Percentiles rank a stretch among this genome's conserved stretches.
Evolutionary conservation across 2,329 filamentous ascomycete genomes (phyloP).

Genomic region (Paraphaeosphaeria sporulosa): DNA sequence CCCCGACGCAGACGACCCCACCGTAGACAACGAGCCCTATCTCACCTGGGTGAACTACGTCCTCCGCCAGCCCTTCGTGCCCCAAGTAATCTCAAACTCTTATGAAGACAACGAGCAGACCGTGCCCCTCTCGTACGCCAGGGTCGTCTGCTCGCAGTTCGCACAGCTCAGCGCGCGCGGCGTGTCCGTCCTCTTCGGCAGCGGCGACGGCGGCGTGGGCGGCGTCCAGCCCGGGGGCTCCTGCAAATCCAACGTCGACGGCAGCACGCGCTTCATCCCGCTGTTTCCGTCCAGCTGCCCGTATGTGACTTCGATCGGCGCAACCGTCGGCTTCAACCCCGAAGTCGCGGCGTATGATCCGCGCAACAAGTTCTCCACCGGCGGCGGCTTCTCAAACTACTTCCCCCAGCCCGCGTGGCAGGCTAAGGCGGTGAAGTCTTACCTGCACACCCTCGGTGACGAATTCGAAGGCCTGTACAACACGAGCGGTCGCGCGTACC

Average conservation of each 20-base stretch:
- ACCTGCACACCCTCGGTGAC: conserved; percentile 50
- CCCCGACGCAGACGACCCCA: conserved; percentile 56
- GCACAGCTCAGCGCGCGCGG: conserved; percentile 72
- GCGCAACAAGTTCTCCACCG: conserved; percentile 29
- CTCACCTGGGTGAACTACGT: conserved; percentile 68
- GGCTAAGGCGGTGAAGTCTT: conserved; percentile 47
- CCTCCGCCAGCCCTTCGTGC: conserved; percentile 63
- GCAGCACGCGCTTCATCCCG: conserved; percentile 63
- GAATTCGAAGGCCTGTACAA: conserved; percentile 49
- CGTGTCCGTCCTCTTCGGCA: conserved; percentile 67
- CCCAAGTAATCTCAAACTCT: conserved; percentile 69
- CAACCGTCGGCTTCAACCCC: conserved; percentile 61
- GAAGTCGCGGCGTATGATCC: conserved; percentile 59
- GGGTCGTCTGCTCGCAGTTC: conserved; percentile 69
- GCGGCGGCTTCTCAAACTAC: conserved; percentile 22
- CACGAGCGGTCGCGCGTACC: conserved; percentile 55
- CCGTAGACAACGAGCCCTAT: conserved; percentile 73
- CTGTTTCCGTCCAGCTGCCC: conserved; percentile 73
- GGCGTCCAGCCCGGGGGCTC: conserved; percentile 42
- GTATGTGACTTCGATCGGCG: conserved; percentile 72
- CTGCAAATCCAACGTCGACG: conserved; percentile 67
- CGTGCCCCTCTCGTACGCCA: conserved; percentile 67
- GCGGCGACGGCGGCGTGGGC: conserved; percentile 67
- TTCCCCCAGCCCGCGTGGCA: conserved; percentile 46
- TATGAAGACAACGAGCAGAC: conserved; percentile 74